Conservation (phyloP, 164 flowering plant genomes). For the Berberis thunbergii region DNA sequence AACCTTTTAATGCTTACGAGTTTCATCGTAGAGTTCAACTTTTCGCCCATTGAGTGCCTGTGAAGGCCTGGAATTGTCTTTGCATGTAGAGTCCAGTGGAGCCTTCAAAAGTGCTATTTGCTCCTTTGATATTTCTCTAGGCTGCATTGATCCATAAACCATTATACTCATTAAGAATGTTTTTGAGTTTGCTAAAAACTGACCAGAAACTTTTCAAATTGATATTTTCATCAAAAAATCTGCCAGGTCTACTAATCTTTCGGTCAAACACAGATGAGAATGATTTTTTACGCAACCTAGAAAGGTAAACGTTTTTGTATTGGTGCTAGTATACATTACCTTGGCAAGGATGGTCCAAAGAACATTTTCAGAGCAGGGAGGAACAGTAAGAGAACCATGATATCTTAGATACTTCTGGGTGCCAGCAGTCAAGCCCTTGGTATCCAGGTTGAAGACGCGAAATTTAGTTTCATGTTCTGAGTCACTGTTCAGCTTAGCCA, state of each 20-base stretch:
- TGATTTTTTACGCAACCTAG: too few relatives aligned
- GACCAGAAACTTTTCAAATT: too few relatives aligned
- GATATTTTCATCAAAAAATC: too few relatives aligned
- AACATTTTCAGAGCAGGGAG: conserved; percentile 7
- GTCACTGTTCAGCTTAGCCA: neutral
- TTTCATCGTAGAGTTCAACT: conserved; percentile 31
- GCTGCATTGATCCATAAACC: conserved; percentile 27
- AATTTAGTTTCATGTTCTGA: neutral
- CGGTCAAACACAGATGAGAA: too few relatives aligned
- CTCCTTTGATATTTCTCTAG: conserved; percentile 41
- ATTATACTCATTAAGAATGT: too few relatives aligned
- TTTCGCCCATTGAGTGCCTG: conserved; percentile 57
- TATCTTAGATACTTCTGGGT: neutral
- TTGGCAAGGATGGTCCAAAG: conserved; percentile 1
- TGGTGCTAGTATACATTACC: neutral
- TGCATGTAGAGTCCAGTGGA: conserved; percentile 31
- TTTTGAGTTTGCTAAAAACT: too few relatives aligned
- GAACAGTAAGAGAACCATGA: conserved; percentile 4
- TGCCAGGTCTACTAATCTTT: too few relatives aligned
- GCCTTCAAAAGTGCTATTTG: conserved; percentile 43
- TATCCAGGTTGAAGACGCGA: neutral
- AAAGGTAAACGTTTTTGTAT: too few relatives aligned
- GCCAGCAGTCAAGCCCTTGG: neutral
- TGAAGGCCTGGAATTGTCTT: conserved; percentile 51
- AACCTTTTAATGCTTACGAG: too few relatives aligned